Percentiles rank a stretch among this genome's conserved stretches.
phyloP scores from a whole-genome alignment of 257 asterid species.

The Capsicum rhomboideum region DNA sequence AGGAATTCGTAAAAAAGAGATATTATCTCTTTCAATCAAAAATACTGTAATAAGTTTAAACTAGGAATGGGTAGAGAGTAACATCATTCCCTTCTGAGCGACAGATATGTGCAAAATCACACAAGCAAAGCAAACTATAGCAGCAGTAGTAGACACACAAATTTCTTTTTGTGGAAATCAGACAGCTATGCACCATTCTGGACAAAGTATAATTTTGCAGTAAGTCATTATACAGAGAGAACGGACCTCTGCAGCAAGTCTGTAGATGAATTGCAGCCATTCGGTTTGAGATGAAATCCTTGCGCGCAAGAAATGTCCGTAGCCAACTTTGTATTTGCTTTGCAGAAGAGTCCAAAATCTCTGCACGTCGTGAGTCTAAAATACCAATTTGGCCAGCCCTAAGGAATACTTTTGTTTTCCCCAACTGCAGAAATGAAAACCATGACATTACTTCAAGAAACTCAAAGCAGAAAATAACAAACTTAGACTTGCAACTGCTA shows the following conservation, averaged over 20 bases:
- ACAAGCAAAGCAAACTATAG: background rate
- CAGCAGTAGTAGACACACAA: background rate
- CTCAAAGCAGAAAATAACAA: conserved; percentile 1
- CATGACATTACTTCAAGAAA: conserved; percentile 2
- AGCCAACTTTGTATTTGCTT: conserved; percentile 68
- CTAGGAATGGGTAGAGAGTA: background rate
- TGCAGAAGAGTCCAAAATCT: conserved; percentile 85
- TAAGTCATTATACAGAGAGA: background rate
- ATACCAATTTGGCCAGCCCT: conserved; percentile 96
- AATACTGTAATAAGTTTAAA: background rate
- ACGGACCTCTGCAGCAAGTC: conserved; percentile 84
- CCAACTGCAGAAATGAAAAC: conserved; percentile 47
- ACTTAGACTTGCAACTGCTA: background rate
- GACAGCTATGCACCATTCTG: background rate
- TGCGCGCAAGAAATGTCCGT: conserved; percentile 64
- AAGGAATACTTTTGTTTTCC: conserved; percentile 88
- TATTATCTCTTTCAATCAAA: background rate
- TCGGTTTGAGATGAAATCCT: conserved; percentile 46
- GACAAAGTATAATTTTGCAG: background rate
- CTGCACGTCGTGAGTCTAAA: conserved; percentile 81
- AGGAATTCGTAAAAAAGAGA: background rate
- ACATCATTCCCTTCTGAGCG: background rate
- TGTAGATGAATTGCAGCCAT: conserved; percentile 68
- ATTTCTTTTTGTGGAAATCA: background rate
- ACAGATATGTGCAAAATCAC: background rate